These are phyloP conservation scores for Fusarium longipes DNA, from an alignment of 2,329 filamentous ascomycete genomes.

Conservation along the genomic window DNA sequence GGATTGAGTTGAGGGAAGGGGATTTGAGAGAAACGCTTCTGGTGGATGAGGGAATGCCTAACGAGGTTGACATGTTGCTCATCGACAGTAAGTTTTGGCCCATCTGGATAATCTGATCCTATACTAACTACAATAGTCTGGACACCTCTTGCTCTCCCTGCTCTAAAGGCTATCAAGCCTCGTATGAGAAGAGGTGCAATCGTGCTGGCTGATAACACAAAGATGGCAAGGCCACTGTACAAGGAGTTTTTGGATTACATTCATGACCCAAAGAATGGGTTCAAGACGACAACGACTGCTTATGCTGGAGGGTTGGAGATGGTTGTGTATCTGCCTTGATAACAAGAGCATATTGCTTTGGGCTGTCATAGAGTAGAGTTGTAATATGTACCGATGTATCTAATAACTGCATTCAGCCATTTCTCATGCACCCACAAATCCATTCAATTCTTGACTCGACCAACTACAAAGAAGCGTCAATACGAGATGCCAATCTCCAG, in stretches of 20 bases:
- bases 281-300: slow-evolving; percentile 54
- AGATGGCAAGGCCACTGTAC: slow-evolving; percentile 55
- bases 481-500: slow-evolving; percentile 44
- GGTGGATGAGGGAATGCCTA: slow-evolving; percentile 52
- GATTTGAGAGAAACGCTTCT: slow-evolving; percentile 66
- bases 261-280: slow-evolving; percentile 58
- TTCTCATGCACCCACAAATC: not conserved
- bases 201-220: slow-evolving; percentile 63
- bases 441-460: too few species aligned
- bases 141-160: slow-evolving; percentile 65
- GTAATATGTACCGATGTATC: not conserved
- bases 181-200: slow-evolving; percentile 60
- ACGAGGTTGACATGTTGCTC: slow-evolving; percentile 66
- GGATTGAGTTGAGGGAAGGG: slow-evolving; percentile 68
- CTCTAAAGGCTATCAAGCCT: slow-evolving; percentile 61
- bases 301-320: slow-evolving; percentile 50
- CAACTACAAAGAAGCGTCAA: slow-evolving; percentile 18
- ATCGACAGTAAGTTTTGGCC: slow-evolving; percentile 66
- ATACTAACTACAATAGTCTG: slow-evolving; percentile 58
- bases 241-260: slow-evolving; percentile 61
- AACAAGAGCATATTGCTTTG: rapidly evolving
- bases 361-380: not conserved
- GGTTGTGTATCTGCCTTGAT: slow-evolving; percentile 39
- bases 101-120: rapidly evolving
- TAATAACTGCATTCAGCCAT: not conserved